Evolutionary conservation across 805 yeast genomes (phyloP).

Genomic region (Scheffersomyces ergatensis): DNA sequence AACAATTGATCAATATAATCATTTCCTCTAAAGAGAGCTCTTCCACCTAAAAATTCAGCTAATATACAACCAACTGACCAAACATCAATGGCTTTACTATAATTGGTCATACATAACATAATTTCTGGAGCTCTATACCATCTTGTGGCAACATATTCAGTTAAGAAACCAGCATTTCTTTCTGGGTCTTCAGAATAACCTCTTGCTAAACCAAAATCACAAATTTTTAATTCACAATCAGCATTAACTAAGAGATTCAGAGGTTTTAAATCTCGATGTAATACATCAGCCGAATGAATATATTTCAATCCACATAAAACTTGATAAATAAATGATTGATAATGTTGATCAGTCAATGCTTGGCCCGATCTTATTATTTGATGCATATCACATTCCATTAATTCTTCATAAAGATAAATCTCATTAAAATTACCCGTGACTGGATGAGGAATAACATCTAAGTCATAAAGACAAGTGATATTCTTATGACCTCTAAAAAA

Average conservation of each 20-base stretch:
- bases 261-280: constrained; percentile 93
- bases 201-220: constrained; percentile 95
- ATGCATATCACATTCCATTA: constrained; percentile 99
- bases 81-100: constrained; percentile 93
- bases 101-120: constrained; percentile 90
- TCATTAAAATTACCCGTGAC: constrained; percentile 74
- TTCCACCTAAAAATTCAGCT: constrained; percentile 89
- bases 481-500: constrained; percentile 96
- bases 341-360: constrained; percentile 90
- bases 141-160: constrained; percentile 97
- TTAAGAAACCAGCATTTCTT: constrained; percentile 87
- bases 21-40: constrained; percentile 89
- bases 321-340: constrained; percentile 90
- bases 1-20: constrained; percentile 95
- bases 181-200: constrained; percentile 82
- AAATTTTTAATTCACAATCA: constrained; percentile 92
- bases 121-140: constrained; percentile 99
- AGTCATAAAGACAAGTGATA: constrained; percentile 90
- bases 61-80: constrained; percentile 98
- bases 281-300: constrained; percentile 87
- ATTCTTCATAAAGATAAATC: constrained; percentile 87
- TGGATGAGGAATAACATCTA: constrained; percentile 80
- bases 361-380: constrained; percentile 94
- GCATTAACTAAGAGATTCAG: constrained; percentile 91
- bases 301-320: constrained; percentile 86